Base-by-base conservation (phyloP, 305 asterid genomes). In the Coffea humblotiana region DNA sequence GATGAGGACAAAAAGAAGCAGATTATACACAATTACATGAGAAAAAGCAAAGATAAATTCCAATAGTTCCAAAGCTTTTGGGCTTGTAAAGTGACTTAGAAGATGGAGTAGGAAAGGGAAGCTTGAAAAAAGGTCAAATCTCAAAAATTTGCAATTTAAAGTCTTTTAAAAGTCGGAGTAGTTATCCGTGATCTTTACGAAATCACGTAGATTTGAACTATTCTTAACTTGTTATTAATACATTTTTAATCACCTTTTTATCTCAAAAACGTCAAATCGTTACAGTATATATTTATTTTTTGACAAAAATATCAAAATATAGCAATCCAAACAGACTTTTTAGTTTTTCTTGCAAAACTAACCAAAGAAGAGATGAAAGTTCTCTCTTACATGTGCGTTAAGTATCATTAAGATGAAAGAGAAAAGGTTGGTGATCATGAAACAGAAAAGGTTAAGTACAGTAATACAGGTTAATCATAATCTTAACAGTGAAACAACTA, bases 1-100 rank as follows among this genome's bases (percentile, higher is more conserved):
- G 70, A 58, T 58, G 32, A 56, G 54, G 78, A 74, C 78, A n/a
- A 66, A 56, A 37, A 16, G 49, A 61, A 37, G 78, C 14, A 58
- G 32, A 58, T 58, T 58, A 48, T 0, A 74, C 18, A 74, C 32
- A 54, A 25, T 12, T 23, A 8, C 6, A 18, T 3, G 0, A 56
- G 21, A 56, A 56, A 56, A 2, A 56, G 6, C 23, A 14, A 54
- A 54, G 2, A 54, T 10, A 56, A 27, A 63, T 63, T 63, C 68
- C 35, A 63, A 1, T 63, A 63, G 32, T 40, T 52, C 77, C 27
- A 54, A 56, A 74, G 23, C 51, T 56, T 58, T 75, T 75, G n/a
- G n/a, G 58, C 12, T 75, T 48, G 64, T 49, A 43, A 71, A 47
- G 58, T 45, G 58, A 71, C 37, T 45, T 45, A 4, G 25, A 71